Conservation (phyloP, 306 rosid species). For the Dryas alaskensis region DNA sequence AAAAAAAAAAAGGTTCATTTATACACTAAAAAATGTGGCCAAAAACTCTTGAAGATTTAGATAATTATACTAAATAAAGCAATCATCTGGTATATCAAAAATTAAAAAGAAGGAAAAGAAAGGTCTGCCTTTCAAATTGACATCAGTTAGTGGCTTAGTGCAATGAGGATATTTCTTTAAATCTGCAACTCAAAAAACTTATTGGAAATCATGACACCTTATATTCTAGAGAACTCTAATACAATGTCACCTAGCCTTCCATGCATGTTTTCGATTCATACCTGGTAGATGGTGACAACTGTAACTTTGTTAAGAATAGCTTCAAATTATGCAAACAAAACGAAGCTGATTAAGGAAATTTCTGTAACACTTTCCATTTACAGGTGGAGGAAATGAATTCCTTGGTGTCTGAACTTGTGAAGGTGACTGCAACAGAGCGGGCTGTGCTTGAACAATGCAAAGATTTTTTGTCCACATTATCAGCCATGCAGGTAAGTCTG, state of each 20-base stretch:
- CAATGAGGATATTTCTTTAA: neutral
- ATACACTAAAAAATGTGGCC: neutral
- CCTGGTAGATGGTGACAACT: neutral
- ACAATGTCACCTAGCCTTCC: neutral
- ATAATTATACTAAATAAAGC: neutral
- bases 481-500: constrained; percentile 70
- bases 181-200: neutral
- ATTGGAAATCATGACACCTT: neutral
- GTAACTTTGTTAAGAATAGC: neutral
- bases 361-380: constrained; percentile 28
- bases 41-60: neutral
- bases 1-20: too few species aligned
- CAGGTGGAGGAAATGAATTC: constrained; percentile 83
- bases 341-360: constrained; percentile 11
- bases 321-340: neutral
- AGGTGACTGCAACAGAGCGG: constrained; percentile 74
- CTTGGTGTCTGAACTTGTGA: constrained; percentile 74
- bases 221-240: too few species aligned
- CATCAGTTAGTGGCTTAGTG: neutral
- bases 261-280: neutral
- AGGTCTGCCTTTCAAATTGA: neutral
- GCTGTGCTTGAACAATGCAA: constrained; percentile 74
- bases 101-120: neutral
- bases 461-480: constrained; percentile 69
- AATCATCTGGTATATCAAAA: neutral